Evolutionary conservation across 2,329 filamentous ascomycete genomes (phyloP), one percentile per base, ranked within the genome.

Genomic region (Xylaria sp.): DNA sequence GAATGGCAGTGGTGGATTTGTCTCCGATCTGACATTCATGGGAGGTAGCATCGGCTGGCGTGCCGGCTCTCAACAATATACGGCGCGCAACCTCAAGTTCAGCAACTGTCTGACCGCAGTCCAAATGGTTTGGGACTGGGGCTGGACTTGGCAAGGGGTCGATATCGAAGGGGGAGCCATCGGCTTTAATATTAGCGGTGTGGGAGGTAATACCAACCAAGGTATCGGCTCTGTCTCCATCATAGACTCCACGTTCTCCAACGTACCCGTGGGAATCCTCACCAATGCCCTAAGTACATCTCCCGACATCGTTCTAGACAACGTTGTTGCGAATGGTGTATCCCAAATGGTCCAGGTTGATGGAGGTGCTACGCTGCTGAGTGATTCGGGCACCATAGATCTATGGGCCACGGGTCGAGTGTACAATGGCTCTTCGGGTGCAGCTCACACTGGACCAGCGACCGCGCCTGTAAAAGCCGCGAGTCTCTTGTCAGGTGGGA

Each of bases 51-150:
- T 87, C 62, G 88, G 89, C 53, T 85, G 49, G 39, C 49, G 60
- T 5, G 69, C 42, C 1, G 70, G 64, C 10, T 31, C 31, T 83
- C 54, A 92, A 78, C 90, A 92, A 73, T 89, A 86, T 69, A 89
- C 87, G 0, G 86, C 84, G 65, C 82, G 84, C 10, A 86, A 87
- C 68, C 70, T 90, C 33, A 82, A 78, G 0, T 87, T 89, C 73
- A 80, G 83, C 45, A 79, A 82, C 49, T 81, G 80, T 20, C 77
- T 80, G 0, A 88, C 85, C 0, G 86, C 84, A 1, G 86, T 90
- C 53, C 82, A 84, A 27, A 82, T 87, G 69, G 77, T 85, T 10
- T 89, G 86, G 86, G 80, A 87, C 66, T 89, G 87, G 87, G 85
- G 85, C 0, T 89, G 83, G 15, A 22, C 10, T 7, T 68, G 62